Conservation (phyloP, 306 rosid genomes). For the Prunus mongolica region DNA sequence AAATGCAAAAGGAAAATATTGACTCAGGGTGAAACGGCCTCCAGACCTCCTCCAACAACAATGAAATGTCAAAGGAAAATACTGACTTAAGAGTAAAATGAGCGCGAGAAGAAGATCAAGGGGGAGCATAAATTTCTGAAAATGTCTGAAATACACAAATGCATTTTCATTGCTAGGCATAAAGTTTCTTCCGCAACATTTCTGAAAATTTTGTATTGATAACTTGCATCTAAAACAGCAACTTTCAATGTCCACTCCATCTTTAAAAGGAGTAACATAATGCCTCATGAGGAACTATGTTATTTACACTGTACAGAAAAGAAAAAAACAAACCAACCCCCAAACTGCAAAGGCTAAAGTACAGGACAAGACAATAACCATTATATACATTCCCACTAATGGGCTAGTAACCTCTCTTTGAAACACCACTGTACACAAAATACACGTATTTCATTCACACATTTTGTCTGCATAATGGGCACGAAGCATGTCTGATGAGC, state of each 20-base stretch:
- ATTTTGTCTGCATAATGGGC: conserved; percentile 71
- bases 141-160: not conserved
- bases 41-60: no score
- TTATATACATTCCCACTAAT: not conserved
- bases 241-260: not conserved
- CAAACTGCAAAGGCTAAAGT: not conserved
- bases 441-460: conserved; percentile 18
- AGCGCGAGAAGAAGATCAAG: no score
- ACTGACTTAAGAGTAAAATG: no score
- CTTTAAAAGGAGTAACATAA: not conserved
- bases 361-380: not conserved
- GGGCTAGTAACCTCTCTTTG: not conserved
- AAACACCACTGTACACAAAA: not conserved
- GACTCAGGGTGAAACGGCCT: no score
- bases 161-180: not conserved
- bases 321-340: not conserved
- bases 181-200: not conserved
- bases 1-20: no score
- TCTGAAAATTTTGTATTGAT: not conserved
- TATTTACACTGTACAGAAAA: not conserved
- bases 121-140: no score
- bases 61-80: no score
- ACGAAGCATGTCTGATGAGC: conserved; percentile 65
- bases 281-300: no score
- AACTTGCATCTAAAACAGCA: not conserved